A percentile compares a stretch with the other conserved stretches of the same genome.
Evolutionary conservation across 2,329 filamentous ascomycete genomes (phyloP).

Genomic region (Verticillium klebahnii): DNA sequence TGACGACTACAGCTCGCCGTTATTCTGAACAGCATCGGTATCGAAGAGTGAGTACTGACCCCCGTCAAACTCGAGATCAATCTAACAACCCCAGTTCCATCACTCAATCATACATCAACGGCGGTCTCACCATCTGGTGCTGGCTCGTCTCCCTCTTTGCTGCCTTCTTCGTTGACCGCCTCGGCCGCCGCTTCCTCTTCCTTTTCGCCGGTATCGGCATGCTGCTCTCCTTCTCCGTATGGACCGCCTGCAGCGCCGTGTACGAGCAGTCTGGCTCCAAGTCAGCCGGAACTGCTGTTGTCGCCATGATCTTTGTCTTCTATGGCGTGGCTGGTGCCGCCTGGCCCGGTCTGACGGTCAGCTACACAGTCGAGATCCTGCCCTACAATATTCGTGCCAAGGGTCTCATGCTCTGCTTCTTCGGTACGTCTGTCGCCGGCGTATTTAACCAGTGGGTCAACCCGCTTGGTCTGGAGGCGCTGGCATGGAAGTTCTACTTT

Average conservation of each 20-base stretch:
- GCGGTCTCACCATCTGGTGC: slow-evolving; percentile 45
- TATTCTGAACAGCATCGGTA: slow-evolving; percentile 31
- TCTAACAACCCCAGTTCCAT: not conserved
- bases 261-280: slow-evolving; percentile 33
- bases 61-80: slow-evolving; percentile 29
- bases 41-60: slow-evolving; percentile 41
- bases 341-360: slow-evolving; percentile 53
- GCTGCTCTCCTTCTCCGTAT: slow-evolving; percentile 44
- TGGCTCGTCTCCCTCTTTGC: slow-evolving; percentile 46
- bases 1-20: not conserved
- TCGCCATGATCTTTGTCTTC: slow-evolving; percentile 35
- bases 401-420: slow-evolving; percentile 53
- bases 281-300: slow-evolving; percentile 35
- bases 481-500: not conserved
- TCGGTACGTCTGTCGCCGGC: slow-evolving; percentile 49
- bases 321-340: slow-evolving; percentile 47
- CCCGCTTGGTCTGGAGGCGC: slow-evolving; percentile 46
- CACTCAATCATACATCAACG: slow-evolving; percentile 16
- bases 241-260: slow-evolving; percentile 42
- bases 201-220: slow-evolving; percentile 37
- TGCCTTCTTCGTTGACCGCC: slow-evolving; percentile 49
- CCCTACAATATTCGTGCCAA: slow-evolving; percentile 46
- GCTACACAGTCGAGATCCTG: slow-evolving; percentile 47
- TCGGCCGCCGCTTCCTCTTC: slow-evolving; percentile 54
- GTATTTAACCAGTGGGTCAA: slow-evolving; percentile 52